phyloP scores from a whole-genome alignment of 305 asterid species.

The Rubia tinctorum region DNA sequence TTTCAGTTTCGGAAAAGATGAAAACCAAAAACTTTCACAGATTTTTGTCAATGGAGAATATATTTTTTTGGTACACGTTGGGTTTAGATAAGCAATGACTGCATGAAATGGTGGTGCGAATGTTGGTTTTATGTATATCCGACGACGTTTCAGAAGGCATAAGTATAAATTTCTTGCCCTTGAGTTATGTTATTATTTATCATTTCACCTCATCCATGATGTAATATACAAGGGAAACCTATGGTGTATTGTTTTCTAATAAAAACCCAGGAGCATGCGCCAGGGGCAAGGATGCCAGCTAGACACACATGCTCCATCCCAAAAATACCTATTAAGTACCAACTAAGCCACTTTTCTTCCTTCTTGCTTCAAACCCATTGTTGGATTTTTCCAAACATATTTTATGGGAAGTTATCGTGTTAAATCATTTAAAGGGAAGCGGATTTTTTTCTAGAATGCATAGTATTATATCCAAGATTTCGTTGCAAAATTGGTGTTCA shows the following conservation, averaged over 20 bases:
- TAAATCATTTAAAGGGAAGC: too few relatives aligned
- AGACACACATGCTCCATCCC: not conserved
- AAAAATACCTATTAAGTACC: too few relatives aligned
- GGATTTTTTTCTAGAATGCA: too few relatives aligned
- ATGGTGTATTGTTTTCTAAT: constrained; percentile 24
- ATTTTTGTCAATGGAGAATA: constrained; percentile 48
- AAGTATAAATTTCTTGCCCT: constrained; percentile 26
- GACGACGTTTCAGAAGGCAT: constrained; percentile 44
- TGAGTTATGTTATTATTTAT: constrained; percentile 37
- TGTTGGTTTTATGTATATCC: constrained; percentile 57
- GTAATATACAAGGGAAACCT: constrained; percentile 52
- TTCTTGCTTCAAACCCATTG: too few relatives aligned
- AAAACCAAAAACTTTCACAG: constrained; percentile 36
- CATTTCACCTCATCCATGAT: constrained; percentile 65
- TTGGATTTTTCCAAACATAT: too few relatives aligned
- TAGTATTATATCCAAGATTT: too few relatives aligned
- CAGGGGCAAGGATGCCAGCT: too few relatives aligned
- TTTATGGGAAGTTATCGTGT: too few relatives aligned
- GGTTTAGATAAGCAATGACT: constrained; percentile 59
- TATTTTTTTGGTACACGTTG: constrained; percentile 36
- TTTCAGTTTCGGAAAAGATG: constrained; percentile 16
- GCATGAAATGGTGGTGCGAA: constrained; percentile 62
- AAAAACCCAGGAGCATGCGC: constrained; percentile 7
- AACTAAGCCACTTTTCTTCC: too few relatives aligned
- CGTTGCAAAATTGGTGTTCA: too few relatives aligned